Evolutionary conservation across 2,329 filamentous ascomycete species (phyloP), one percentile per base, ranked within the genome.

Genomic region (Cercospora sesami): DNA sequence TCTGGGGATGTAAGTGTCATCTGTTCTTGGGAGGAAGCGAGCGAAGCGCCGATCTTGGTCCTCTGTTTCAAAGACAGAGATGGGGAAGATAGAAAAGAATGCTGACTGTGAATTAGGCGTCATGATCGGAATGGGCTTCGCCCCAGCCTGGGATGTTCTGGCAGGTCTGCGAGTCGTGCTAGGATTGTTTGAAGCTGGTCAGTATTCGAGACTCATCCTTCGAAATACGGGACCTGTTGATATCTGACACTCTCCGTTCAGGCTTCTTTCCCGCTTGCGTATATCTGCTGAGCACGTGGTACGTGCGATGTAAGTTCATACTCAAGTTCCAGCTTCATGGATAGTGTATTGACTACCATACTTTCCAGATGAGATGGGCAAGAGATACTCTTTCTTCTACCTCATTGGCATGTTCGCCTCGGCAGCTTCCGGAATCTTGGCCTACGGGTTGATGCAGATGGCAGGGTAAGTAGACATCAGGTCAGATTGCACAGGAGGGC

Each of bases 61-160:
- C 5, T 30, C 5, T 30, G 28, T 30, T 36, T n/a, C n/a, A 12
- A 12, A 36, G 31, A 36, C 31, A 36, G 31, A 14, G 31, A 14
- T 14, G 14, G 3, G 12, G 31, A 14, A 36, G 31, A 36, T 36
- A 36, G 10, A 16, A 10, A 10, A 23, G 14, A 53, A 12, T 30
- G 26, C 59, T 48, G 8, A 48, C 33, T 45, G 23, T 48, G 9
- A 3, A 30, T 33, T 59, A 66, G 67, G 31, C 51, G 79, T 84
- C 61, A 88, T 89, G 85, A 84, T 90, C 28, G 72, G 87, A 2
- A 89, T 90, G 84, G 88, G 87, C 3, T 90, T 90, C 64, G 82
- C 83, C 53, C 76, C 83, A 21, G 79, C 80, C 16, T 89, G 84
- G 79, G 69, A 75, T 2, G 76, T 83, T 36, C 76, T 90, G 53